Evolutionary conservation across 1,139 yeast genomes (phyloP).

Genomic region (Keqinozyma sinolaborantium): DNA sequence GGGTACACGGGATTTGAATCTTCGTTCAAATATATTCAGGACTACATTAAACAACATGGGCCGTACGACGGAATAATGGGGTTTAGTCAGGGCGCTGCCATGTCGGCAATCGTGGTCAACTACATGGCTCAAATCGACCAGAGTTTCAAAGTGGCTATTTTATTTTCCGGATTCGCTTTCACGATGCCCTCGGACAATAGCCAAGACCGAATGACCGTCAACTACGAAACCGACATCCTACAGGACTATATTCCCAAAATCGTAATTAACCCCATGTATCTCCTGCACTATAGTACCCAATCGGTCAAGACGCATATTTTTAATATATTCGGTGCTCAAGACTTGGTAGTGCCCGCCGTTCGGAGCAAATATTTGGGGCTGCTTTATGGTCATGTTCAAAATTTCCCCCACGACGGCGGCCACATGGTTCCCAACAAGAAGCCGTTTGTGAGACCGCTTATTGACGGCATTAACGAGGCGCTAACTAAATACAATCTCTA

Average conservation of each 20-base stretch:
- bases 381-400: conserved; percentile 15
- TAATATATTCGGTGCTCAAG: conserved; percentile 29
- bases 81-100: conserved; percentile 91
- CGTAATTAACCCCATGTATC: conserved; percentile 14
- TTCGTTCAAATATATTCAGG: conserved; percentile 39
- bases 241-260: conserved; percentile 17
- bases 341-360: conserved; percentile 31
- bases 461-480: conserved; percentile 18
- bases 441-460: conserved; percentile 23
- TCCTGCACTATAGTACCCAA: conserved; percentile 13
- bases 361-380: conserved; percentile 24
- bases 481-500: conserved; percentile 4
- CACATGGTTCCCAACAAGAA: conserved; percentile 35
- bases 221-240: conserved; percentile 18
- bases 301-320: conserved; percentile 20
- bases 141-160: conserved; percentile 40
- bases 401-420: conserved; percentile 32
- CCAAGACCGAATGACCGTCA: conserved; percentile 15
- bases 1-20: conserved; percentile 29
- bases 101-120: conserved; percentile 46
- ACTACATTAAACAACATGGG: conserved; percentile 63
- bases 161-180: conserved; percentile 56
- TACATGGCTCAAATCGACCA: conserved; percentile 33
- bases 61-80: conserved; percentile 90
- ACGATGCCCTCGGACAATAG: conserved; percentile 30